A percentile compares a stretch with the other conserved stretches of the same genome.
Conservation (phyloP, 495 filamentous ascomycete genomes). For the Cudoniella acicularis region DNA sequence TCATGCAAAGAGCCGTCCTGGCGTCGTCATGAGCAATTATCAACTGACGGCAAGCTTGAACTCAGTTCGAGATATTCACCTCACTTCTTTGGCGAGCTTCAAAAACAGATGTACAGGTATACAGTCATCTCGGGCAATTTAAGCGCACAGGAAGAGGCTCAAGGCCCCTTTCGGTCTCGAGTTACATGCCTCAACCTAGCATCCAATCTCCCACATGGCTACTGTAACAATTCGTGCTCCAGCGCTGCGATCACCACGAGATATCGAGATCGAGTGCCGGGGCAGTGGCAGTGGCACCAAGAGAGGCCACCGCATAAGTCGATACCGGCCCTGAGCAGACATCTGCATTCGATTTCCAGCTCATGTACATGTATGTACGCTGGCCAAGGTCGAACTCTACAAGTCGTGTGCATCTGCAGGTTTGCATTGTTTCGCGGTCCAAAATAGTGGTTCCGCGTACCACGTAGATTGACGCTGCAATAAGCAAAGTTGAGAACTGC, state of each 20-base stretch:
- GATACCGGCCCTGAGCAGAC: background rate
- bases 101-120: no score
- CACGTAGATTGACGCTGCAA: background rate
- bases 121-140: background rate
- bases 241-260: background rate
- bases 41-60: no score
- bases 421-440: background rate
- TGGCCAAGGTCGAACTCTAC: no score
- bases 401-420: no score
- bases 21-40: no score
- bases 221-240: background rate
- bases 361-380: no score
- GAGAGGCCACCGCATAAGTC: background rate
- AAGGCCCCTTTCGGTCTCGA: background rate
- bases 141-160: background rate
- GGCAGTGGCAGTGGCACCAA: no score
- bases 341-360: background rate
- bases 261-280: background rate
- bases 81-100: no score
- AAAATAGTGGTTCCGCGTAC: background rate
- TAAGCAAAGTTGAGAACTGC: background rate
- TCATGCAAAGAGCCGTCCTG: no score
- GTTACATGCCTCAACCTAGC: background rate
- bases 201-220: background rate
- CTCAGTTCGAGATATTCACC: no score